phyloP scores from a whole-genome alignment of 192 early-diverging fungal species.

The Entomortierella chlamydospora region DNA sequence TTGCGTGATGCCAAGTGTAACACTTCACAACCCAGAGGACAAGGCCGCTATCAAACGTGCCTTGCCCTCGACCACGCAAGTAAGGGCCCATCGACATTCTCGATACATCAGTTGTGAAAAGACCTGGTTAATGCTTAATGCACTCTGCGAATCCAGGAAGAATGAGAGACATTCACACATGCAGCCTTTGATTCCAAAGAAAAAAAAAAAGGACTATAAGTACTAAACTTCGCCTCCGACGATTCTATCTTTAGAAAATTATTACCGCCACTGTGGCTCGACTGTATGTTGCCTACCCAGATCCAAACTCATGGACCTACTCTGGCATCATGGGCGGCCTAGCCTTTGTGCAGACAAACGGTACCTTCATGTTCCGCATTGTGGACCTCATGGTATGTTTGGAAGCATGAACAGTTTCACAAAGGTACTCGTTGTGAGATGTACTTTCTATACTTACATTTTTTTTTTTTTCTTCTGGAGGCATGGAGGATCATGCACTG shows the following conservation, averaged over 20 bases:
- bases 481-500: too few relatives aligned
- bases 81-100: slow-evolving; percentile 29
- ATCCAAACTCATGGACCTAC: slow-evolving; percentile 75
- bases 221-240: neutral
- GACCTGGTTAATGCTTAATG: too few relatives aligned
- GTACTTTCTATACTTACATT: neutral
- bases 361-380: slow-evolving; percentile 76
- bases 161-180: too few relatives aligned
- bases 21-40: slow-evolving; percentile 72
- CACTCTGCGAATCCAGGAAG: too few relatives aligned
- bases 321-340: slow-evolving; percentile 76
- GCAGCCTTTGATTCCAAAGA: too few relatives aligned
- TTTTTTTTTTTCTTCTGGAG: slow-evolving; percentile 5
- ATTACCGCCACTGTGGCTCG: slow-evolving; percentile 80
- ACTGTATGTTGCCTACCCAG: slow-evolving; percentile 78
- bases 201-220: too few relatives aligned
- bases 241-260: slow-evolving; percentile 70
- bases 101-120: too few relatives aligned
- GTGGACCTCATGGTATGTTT: slow-evolving; percentile 69
- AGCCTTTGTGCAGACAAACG: slow-evolving; percentile 72
- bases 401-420: neutral
- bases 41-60: slow-evolving; percentile 73
- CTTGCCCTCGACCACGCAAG: slow-evolving; percentile 66
- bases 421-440: too few relatives aligned
- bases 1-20: slow-evolving; percentile 67